These are phyloP conservation scores for Aureobasidium mangrovei DNA, from an alignment of 2,329 filamentous ascomycete species.

Conservation along the genomic window DNA sequence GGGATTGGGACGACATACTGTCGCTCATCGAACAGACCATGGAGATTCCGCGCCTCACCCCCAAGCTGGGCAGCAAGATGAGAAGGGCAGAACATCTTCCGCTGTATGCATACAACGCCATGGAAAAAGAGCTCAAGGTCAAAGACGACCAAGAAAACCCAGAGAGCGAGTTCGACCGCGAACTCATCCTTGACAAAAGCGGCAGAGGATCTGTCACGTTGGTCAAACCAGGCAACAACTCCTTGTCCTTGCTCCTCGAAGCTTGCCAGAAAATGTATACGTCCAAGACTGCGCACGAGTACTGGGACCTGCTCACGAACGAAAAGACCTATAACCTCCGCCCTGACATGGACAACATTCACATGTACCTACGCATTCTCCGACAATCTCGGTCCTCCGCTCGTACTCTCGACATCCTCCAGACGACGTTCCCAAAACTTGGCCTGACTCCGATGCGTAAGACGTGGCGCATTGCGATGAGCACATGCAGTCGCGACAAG, in stretches of 20 bases:
- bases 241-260: slow-evolving; percentile 60
- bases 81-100: slow-evolving; percentile 25
- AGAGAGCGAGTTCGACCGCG: slow-evolving; percentile 4
- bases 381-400: slow-evolving; percentile 57
- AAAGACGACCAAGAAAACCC: slow-evolving; percentile 13
- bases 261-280: slow-evolving; percentile 53
- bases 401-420: slow-evolving; percentile 38
- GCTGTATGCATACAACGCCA: not conserved
- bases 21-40: slow-evolving; percentile 74
- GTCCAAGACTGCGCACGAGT: slow-evolving; percentile 54
- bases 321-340: slow-evolving; percentile 46
- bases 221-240: slow-evolving; percentile 43
- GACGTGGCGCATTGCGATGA: slow-evolving; percentile 65
- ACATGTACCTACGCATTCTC: slow-evolving; percentile 58
- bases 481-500: slow-evolving; percentile 65
- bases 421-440: slow-evolving; percentile 26
- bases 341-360: slow-evolving; percentile 65
- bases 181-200: not conserved
- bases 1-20: slow-evolving; percentile 64
- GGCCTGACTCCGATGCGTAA: slow-evolving; percentile 31
- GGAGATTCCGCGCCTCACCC: slow-evolving; percentile 54
- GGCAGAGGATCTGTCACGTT: slow-evolving; percentile 23
- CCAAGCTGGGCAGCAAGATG: slow-evolving; percentile 26
- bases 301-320: slow-evolving; percentile 66
- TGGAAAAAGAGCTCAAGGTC: not conserved